phyloP scores from a whole-genome alignment of 176 grass and related monocot genomes.

The Ensete glaucum region DNA sequence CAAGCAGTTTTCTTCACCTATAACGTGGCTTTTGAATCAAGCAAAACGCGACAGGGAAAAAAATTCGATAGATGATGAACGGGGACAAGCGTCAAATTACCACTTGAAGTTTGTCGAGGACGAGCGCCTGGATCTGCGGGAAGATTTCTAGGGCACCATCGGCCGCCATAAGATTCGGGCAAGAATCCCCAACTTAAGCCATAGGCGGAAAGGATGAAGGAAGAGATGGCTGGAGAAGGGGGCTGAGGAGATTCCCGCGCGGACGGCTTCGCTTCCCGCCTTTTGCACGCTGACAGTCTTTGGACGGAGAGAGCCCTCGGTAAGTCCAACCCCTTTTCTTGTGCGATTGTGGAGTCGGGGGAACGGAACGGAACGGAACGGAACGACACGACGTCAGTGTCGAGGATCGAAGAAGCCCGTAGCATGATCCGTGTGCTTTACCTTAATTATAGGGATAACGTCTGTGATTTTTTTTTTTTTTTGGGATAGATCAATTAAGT shows the following conservation, averaged over 20 bases:
- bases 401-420: too few species aligned
- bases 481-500: too few species aligned
- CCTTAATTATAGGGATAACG: too few species aligned
- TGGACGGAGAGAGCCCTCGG: too few species aligned
- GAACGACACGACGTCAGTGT: too few species aligned
- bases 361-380: too few species aligned
- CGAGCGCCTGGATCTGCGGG: constrained; percentile 73
- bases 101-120: constrained; percentile 87
- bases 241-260: not conserved
- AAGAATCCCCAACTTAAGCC: not conserved
- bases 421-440: too few species aligned
- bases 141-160: constrained; percentile 49
- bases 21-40: not conserved
- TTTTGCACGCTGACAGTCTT: too few species aligned
- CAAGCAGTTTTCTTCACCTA: not conserved
- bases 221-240: not conserved
- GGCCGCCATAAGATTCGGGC: constrained; percentile 36
- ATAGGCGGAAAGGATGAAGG: not conserved
- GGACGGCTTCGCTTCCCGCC: not conserved
- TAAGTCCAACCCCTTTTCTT: too few species aligned
- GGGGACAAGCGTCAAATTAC: constrained; percentile 24
- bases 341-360: too few species aligned
- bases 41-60: not conserved
- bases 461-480: too few species aligned
- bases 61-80: not conserved